These are phyloP conservation scores for Liriodendron chinense DNA, from an alignment of 164 flowering plant genomes.

Conservation along the genomic window DNA sequence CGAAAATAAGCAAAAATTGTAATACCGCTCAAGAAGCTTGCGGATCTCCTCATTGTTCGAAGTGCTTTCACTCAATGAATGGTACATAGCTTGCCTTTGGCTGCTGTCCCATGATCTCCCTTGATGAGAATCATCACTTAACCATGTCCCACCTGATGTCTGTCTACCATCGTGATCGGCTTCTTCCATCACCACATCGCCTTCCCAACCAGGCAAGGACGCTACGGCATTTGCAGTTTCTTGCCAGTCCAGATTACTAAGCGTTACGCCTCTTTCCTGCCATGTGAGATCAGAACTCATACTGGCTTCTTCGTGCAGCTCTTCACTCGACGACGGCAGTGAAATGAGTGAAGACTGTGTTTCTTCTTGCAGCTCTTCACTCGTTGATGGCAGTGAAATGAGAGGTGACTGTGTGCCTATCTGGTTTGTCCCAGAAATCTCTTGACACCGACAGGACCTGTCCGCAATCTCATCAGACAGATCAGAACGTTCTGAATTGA, in stretches of 20 bases:
- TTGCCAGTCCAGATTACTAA: constrained; percentile 19
- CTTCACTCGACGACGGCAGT: constrained; percentile 20
- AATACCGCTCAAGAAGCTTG: constrained; percentile 66
- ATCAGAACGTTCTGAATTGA: constrained; percentile 11
- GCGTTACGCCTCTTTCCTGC: constrained; percentile 15
- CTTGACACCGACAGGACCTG: constrained; percentile 17
- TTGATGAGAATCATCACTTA: constrained; percentile 19
- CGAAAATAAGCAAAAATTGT: neutral
- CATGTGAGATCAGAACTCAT: constrained; percentile 9
- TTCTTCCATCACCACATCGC: constrained; percentile 20
- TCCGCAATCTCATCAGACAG: constrained; percentile 6
- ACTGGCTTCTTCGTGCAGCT: constrained; percentile 19
- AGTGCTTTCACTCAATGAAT: constrained; percentile 43
- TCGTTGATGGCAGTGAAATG: constrained; percentile 13
- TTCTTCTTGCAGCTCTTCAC: constrained; percentile 22
- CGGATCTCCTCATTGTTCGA: constrained; percentile 60
- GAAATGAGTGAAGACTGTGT: constrained; percentile 4
- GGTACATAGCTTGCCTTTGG: constrained; percentile 47
- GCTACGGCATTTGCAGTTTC: constrained; percentile 16
- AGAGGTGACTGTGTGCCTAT: constrained; percentile 5
- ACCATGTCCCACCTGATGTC: constrained; percentile 17
- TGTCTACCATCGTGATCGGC: constrained; percentile 16
- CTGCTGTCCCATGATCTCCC: constrained; percentile 50
- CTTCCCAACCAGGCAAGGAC: constrained; percentile 12
- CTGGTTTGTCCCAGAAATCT: constrained; percentile 13